A percentile compares a stretch with the other conserved stretches of the same genome.
These are phyloP conservation scores for Lecanicillium sp. DNA, from an alignment of 2,329 filamentous ascomycete genomes.

Conservation along the genomic window DNA sequence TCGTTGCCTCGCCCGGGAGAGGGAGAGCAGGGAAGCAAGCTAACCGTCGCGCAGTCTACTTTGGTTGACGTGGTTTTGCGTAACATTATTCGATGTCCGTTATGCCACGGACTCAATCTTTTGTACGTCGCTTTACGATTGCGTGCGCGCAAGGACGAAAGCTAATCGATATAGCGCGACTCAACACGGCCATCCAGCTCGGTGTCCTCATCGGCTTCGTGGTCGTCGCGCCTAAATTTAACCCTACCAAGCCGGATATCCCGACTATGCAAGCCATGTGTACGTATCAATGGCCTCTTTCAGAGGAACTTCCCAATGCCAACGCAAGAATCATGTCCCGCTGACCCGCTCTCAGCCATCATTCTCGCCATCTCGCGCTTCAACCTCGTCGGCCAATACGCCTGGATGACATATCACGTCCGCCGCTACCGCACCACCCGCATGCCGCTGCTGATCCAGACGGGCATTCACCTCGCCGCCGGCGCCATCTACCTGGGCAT, in stretches of 20 bases:
- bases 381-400: conserved; percentile 48
- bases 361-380: conserved; percentile 48
- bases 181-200: conserved; percentile 53
- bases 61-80: conserved; percentile 63
- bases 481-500: conserved; percentile 36
- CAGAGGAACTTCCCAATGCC: neutral
- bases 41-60: conserved; percentile 37
- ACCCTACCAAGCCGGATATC: conserved; percentile 31
- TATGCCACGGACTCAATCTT: conserved; percentile 60
- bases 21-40: no score
- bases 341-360: conserved; percentile 27
- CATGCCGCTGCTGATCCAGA: conserved; percentile 31
- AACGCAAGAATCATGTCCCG: no score
- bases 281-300: conserved; percentile 19
- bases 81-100: conserved; percentile 60
- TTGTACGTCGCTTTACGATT: conserved; percentile 23
- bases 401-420: conserved; percentile 38
- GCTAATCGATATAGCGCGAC: conserved; percentile 35
- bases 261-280: conserved; percentile 36
- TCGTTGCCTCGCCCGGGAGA: neutral
- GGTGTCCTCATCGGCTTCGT: conserved; percentile 61
- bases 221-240: conserved; percentile 47
- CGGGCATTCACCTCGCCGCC: conserved; percentile 28
- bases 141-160: neutral
- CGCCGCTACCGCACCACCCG: conserved; percentile 33